These are phyloP conservation scores for Aspergillus luchuensis DNA, from an alignment of 2,329 filamentous ascomycete genomes.

Conservation along the genomic window DNA sequence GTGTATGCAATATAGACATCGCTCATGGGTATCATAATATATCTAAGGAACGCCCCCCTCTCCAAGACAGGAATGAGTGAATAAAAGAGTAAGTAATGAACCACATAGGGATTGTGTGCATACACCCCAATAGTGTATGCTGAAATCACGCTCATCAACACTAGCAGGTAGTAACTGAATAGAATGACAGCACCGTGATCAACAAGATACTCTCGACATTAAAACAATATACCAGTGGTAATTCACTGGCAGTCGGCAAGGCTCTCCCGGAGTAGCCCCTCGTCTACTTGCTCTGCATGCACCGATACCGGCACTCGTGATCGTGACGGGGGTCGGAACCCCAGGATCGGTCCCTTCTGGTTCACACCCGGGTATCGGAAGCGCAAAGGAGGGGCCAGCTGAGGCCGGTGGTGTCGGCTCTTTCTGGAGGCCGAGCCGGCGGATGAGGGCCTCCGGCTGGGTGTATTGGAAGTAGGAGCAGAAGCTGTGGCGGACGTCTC, in stretches of 20 bases:
- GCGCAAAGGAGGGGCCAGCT: conserved; percentile 16
- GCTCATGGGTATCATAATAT: conserved; percentile 20
- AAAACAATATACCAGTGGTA: neutral
- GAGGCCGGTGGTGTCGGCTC: conserved; percentile 11
- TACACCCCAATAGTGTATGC: neutral
- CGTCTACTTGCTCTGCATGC: conserved; percentile 60
- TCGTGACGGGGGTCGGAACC: conserved; percentile 63
- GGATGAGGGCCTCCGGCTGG: conserved; percentile 64
- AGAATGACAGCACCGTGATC: conserved; percentile 3
- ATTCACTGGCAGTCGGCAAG: conserved; percentile 50
- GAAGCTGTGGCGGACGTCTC: conserved; percentile 18
- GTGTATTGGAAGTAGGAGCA: conserved; percentile 19
- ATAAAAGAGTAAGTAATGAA: neutral
- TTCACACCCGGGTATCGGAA: conserved; percentile 72
- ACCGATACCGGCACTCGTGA: conserved; percentile 59
- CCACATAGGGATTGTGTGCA: neutral
- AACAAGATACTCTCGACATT: neutral
- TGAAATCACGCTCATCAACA: neutral
- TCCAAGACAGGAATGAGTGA: neutral
- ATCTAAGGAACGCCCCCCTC: conserved; percentile 1
- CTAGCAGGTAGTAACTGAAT: neutral
- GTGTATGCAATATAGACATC: conserved; percentile 5
- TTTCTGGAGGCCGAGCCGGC: conserved; percentile 59
- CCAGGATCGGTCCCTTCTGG: conserved; percentile 72
- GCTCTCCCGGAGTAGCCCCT: conserved; percentile 62